A percentile compares a stretch with the other conserved stretches of the same genome.
Conservation (phyloP, 2,329 filamentous ascomycete species). For the Pseudogymnoascus sp. region DNA sequence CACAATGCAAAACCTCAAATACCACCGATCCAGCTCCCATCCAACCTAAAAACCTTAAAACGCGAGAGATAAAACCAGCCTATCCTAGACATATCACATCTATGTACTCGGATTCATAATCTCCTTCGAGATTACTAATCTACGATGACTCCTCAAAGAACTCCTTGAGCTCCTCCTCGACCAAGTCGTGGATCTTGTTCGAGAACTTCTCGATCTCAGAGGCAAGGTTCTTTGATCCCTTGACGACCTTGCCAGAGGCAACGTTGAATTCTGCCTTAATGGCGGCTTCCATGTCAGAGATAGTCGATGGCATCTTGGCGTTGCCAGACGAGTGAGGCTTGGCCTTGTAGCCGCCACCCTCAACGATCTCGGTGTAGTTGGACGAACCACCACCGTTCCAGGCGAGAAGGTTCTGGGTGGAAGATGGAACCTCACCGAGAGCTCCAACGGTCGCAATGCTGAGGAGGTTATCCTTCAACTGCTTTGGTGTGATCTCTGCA, state of each 20-base stretch:
- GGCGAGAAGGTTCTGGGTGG: constrained; percentile 91
- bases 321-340: constrained; percentile 39
- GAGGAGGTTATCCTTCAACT: constrained; percentile 87
- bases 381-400: constrained; percentile 96
- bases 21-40: constrained; percentile 26
- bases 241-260: constrained; percentile 50
- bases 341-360: constrained; percentile 64
- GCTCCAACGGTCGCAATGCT: constrained; percentile 71
- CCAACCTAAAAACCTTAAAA: constrained; percentile 27
- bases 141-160: constrained; percentile 45
- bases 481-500: constrained; percentile 80
- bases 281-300: constrained; percentile 56
- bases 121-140: constrained; percentile 24
- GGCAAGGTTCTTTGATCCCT: constrained; percentile 47
- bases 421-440: constrained; percentile 73
- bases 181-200: constrained; percentile 56
- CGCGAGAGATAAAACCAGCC: constrained; percentile 16
- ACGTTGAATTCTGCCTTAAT: constrained; percentile 52
- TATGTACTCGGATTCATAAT: not conserved
- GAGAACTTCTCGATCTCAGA: constrained; percentile 56
- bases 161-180: constrained; percentile 56
- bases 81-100: constrained; percentile 11
- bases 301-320: constrained; percentile 42
- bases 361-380: constrained; percentile 83
- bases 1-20: constrained; percentile 28